These are phyloP conservation scores for Myxozyma vanderwaltii DNA, from an alignment of 805 yeast genomes.

Conservation along the genomic window DNA sequence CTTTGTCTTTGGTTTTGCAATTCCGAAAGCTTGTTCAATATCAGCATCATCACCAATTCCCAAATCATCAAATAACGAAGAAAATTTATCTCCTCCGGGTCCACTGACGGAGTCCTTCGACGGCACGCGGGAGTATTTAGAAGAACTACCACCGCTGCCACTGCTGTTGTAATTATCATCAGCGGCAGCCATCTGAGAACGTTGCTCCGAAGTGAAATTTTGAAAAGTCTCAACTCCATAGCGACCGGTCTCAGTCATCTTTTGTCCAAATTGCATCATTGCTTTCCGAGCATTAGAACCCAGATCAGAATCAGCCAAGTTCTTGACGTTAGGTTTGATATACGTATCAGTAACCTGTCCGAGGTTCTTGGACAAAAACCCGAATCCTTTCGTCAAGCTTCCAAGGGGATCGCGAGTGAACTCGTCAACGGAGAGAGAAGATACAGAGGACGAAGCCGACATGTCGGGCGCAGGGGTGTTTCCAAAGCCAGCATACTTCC, in stretches of 20 bases:
- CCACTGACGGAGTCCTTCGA: slow-evolving; percentile 39
- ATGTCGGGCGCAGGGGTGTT: slow-evolving; percentile 51
- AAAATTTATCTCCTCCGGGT: slow-evolving; percentile 47
- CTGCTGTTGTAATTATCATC: neutral
- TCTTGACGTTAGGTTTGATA: slow-evolving; percentile 86
- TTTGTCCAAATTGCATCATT: slow-evolving; percentile 95
- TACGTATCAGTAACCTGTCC: slow-evolving; percentile 80
- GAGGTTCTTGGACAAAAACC: slow-evolving; percentile 74
- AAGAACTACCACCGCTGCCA: neutral
- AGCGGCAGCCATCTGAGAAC: slow-evolving; percentile 6
- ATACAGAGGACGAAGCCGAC: slow-evolving; percentile 12
- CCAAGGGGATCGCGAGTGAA: slow-evolving; percentile 78
- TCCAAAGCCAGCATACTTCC: slow-evolving; percentile 90
- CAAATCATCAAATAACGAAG: slow-evolving; percentile 58
- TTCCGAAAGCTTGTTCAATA: slow-evolving; percentile 69
- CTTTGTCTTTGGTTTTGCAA: slow-evolving; percentile 57
- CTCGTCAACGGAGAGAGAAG: slow-evolving; percentile 35
- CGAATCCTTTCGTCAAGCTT: slow-evolving; percentile 93
- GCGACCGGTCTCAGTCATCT: slow-evolving; percentile 83
- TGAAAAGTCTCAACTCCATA: slow-evolving; percentile 71
- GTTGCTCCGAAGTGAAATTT: slow-evolving; percentile 51
- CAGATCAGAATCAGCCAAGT: slow-evolving; percentile 75
- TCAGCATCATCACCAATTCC: slow-evolving; percentile 45
- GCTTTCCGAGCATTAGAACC: slow-evolving; percentile 84
- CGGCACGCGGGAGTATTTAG: slow-evolving; percentile 18